Base-by-base conservation (phyloP, 371 early-diverging fungal genomes). In the Polyrhizophydium stewartii region DNA sequence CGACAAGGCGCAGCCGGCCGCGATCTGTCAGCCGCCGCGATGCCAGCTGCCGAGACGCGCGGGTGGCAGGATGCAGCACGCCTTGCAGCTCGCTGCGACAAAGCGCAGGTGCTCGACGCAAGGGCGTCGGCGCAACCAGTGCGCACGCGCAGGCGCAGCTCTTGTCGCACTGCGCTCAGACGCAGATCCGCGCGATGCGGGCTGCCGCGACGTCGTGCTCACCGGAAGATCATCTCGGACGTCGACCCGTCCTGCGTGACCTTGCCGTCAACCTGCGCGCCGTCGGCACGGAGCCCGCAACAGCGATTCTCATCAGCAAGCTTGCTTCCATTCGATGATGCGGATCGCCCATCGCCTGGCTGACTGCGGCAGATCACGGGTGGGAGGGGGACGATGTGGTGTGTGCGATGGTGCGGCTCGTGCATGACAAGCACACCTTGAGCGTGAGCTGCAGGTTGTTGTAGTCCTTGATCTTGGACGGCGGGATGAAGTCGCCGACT, bases 211-310 rank as follows among this genome's bases (percentile, higher is more conserved):
- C n/a, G n/a, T 43, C 43, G 16, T 16, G 43, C 51, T 25, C 73
- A 88, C 89, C 78, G 78, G 72, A 97, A 96, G 24, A 96, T 87
- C 94, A 96, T 95, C 58, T 95, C 93, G 38, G 78, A 78, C 0
- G 97, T 96, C 58, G 78, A 79, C 10, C 95, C 96, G 60, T 91
- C 70, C 74, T 96, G 94, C 55, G 79, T 84, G 50, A 85, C 73
- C 63, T 80, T 70, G n/a, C 84, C 92, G 56, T 91, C 87, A 25
- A 90, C 89, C 71, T 88, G n/a, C n/a, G n/a, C n/a, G n/a, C n/a
- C n/a, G n/a, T n/a, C n/a, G 40, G 40, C 40, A 40, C 10, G 19
- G 19, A 19, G 19, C 10, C 40, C 40, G 19, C 40, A 40, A 40
- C 40, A 40, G 40, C 40, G n/a, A n/a, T n/a, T n/a, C n/a, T n/a